phyloP scores from a whole-genome alignment of 225 moss, liverwort and hornwort species.

The Rhytidiadelphus loreus region DNA sequence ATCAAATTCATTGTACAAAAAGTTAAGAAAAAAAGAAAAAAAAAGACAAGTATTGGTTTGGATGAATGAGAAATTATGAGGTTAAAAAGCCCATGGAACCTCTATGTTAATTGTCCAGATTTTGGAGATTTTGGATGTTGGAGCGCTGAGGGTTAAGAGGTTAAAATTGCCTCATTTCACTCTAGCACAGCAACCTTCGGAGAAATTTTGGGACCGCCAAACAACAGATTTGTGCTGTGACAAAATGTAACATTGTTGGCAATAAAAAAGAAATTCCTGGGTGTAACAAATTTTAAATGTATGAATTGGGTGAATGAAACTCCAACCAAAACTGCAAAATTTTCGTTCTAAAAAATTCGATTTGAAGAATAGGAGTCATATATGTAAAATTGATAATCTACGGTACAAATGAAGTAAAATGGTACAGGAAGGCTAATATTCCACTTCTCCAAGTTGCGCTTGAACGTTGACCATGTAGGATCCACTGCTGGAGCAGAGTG shows the following conservation, averaged over 20 bases:
- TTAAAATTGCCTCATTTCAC: background rate
- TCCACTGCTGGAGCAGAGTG: conserved; percentile 33
- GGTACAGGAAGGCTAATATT: conserved; percentile 8
- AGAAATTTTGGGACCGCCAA: background rate
- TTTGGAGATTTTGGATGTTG: background rate
- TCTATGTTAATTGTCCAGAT: background rate
- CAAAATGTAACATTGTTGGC: background rate
- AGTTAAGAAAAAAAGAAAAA: background rate
- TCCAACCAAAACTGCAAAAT: background rate
- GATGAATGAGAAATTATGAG: background rate
- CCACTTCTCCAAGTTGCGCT: conserved; percentile 30
- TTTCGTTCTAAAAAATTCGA: background rate
- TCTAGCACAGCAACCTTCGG: background rate
- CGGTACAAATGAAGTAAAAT: background rate
- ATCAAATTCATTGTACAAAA: background rate
- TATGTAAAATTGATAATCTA: background rate
- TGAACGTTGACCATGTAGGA: conserved; percentile 31
- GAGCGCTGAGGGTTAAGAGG: background rate
- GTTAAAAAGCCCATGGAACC: background rate
- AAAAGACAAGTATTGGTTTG: background rate
- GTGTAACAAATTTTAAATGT: background rate
- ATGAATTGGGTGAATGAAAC: background rate
- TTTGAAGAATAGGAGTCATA: background rate
- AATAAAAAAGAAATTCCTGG: background rate
- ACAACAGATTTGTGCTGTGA: background rate